Conservation (phyloP, 78 protist species). For the Guillardia theta region DNA sequence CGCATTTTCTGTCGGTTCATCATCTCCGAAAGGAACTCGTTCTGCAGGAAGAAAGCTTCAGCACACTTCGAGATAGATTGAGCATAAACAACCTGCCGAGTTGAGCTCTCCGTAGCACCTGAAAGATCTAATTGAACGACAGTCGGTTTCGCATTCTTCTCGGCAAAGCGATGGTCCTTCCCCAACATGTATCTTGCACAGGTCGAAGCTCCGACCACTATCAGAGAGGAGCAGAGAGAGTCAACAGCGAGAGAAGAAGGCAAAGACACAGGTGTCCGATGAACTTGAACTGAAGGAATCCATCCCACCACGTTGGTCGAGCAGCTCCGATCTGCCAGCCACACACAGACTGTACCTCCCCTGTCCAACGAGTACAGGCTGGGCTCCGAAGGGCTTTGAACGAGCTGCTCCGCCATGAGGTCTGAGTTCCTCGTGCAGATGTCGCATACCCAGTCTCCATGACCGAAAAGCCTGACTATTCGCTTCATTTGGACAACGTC, state of each 20-base stretch:
- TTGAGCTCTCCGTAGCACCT: no score
- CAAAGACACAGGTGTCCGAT: neutral
- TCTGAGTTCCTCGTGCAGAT: neutral
- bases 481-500: neutral
- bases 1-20: no score
- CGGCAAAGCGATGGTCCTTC: no score
- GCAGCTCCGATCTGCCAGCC: conserved; percentile 30
- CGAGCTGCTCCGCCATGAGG: neutral
- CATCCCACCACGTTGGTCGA: neutral
- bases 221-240: no score
- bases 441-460: neutral
- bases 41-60: no score
- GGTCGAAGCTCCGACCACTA: no score
- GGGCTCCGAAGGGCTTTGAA: neutral
- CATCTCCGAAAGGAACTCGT: no score
- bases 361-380: neutral
- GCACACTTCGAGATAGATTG: no score
- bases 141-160: no score
- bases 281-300: neutral
- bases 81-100: no score
- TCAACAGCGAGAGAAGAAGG: neutral
- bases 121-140: no score
- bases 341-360: neutral
- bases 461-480: conserved; percentile 2
- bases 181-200: no score